Base-by-base conservation (phyloP, 345 rosid species). In the Hypericum androsaemum region DNA sequence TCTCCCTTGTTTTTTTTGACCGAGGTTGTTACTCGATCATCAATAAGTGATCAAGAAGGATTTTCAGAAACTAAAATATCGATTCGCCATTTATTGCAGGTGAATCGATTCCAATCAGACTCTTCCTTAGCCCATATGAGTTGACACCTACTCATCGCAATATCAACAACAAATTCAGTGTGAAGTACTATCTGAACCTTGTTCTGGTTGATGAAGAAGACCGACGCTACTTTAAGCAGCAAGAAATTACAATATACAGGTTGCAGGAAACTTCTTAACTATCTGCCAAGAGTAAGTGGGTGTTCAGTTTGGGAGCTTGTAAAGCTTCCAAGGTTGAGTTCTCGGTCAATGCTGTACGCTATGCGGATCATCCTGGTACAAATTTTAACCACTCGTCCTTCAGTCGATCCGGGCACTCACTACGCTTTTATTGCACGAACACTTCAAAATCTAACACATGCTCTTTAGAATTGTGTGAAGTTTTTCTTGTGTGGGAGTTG, bases 81-180 rank as follows among this genome's bases (percentile, higher is more conserved):
- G 32, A 4, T 22, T 22, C 4, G 32, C 32, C 32, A 22, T 22
- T 1, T 22, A 4, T 22, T 22, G 37, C 54, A 51, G 54, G 54
- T 35, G 54, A 51, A 37, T 51, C 54, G 11, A 51, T 51, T 51
- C 54, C 54, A 12, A 36, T 51, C 41, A 51, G 54, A 36, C 38
- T 51, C 13, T 51, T 51, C 38, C 38, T 37, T 5, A 51, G 54
- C 37, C 54, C 54, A 36, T 51, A 51, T n/a, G 54, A 51, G 14
- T 36, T 51, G 54, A 51, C 54, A 37, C 54, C 54, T 5, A 51
- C 54, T 10, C 37, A 51, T 10, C 41, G 54, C 37, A 51, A 51
- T 41, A 51, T 51, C 54, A 51, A 36, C 54, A 51, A 51, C 54
- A 51, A 51, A 37, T 51, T 51, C 41, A 51, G 54, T n/a, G 54